These are phyloP conservation scores for Dictyostelium brefeldianum DNA, from an alignment of 78 protist species.

Conservation along the genomic window DNA sequence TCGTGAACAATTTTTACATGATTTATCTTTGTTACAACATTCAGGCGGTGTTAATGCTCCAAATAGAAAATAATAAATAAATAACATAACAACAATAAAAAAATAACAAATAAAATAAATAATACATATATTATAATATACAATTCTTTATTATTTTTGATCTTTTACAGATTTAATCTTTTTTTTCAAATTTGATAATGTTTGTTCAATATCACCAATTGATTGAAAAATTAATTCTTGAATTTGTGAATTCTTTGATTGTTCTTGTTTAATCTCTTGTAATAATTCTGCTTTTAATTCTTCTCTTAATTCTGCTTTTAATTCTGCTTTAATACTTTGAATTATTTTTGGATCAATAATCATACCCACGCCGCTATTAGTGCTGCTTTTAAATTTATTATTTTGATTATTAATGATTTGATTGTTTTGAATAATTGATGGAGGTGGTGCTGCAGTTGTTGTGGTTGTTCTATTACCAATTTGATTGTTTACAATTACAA, in stretches of 20 bases:
- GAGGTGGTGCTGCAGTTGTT: too few species aligned
- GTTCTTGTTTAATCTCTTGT: background rate
- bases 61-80: background rate
- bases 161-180: slow-evolving; percentile 3
- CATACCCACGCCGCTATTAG: background rate
- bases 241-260: background rate
- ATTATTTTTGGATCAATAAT: background rate
- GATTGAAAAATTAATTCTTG: slow-evolving; percentile 7
- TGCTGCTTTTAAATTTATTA: background rate
- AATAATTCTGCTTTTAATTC: background rate
- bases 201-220: slow-evolving; percentile 3
- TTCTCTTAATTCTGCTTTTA: background rate
- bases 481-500: slow-evolving; percentile 16
- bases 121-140: background rate
- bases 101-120: background rate
- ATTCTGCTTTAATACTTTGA: background rate
- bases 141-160: background rate
- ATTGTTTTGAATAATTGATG: too few species aligned
- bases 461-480: background rate
- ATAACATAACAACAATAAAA: background rate
- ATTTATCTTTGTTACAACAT: slow-evolving; percentile 8
- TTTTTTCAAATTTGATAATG: background rate
- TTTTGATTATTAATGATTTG: too few species aligned
- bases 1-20: slow-evolving; percentile 53
- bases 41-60: background rate